Conservation (phyloP, 2,329 filamentous ascomycete species). For the Pseudopyrenochaeta lycopersici region DNA sequence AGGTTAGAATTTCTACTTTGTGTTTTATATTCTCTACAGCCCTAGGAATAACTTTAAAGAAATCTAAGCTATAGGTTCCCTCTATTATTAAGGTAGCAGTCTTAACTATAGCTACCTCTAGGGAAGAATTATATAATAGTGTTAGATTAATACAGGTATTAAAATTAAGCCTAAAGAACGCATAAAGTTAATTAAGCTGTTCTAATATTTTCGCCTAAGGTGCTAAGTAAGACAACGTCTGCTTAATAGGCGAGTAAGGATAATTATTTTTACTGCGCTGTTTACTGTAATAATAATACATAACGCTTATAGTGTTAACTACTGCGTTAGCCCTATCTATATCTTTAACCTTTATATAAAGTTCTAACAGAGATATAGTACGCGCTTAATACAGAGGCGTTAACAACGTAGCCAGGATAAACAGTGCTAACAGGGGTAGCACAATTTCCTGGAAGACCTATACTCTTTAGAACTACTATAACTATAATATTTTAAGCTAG, state of each 20-base stretch:
- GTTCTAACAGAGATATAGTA: neutral
- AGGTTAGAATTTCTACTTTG: slow-evolving; percentile 2
- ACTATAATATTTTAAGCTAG: neutral
- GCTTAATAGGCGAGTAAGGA: neutral
- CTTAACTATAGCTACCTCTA: slow-evolving; percentile 1
- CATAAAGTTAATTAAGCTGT: slow-evolving; percentile 3
- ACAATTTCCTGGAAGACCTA: slow-evolving; percentile 9
- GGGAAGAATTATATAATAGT: slow-evolving; percentile 3
- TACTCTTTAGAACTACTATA: slow-evolving; percentile 2
- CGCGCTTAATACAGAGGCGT: neutral
- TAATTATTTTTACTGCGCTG: neutral
- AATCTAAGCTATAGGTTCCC: slow-evolving; percentile 3
- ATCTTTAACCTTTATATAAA: neutral
- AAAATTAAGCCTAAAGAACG: slow-evolving; percentile 6
- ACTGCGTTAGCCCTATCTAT: neutral
- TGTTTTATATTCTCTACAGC: neutral
- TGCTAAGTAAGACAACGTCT: slow-evolving; percentile 2
- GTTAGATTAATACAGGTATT: neutral
- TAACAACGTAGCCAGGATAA: neutral
- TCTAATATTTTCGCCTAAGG: slow-evolving; percentile 4
- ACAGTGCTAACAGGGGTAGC: neutral
- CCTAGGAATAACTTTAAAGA: slow-evolving; percentile 7
- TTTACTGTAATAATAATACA: slow-evolving; percentile 2
- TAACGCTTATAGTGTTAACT: neutral
- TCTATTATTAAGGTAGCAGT: slow-evolving; percentile 3